Percentiles rank a stretch among this genome's conserved stretches.
Evolutionary conservation across 2,329 filamentous ascomycete species (phyloP).

Genomic region (Calonectria ilicicola): DNA sequence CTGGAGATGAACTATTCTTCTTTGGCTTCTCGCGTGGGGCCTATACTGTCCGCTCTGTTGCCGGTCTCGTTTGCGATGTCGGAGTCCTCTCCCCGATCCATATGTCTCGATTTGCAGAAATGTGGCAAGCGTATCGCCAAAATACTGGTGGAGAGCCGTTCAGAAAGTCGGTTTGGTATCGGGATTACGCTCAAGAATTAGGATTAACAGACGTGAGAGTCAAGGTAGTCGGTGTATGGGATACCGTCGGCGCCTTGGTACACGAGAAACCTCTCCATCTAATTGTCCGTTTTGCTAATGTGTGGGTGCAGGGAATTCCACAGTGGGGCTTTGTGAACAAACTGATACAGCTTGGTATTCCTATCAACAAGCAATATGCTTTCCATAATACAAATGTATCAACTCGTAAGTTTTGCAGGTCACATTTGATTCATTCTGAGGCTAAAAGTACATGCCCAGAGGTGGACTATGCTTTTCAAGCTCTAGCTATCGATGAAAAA

Average conservation of each 20-base stretch:
- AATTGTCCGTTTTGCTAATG: not conserved
- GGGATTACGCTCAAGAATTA: not conserved
- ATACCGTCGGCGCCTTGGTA: not conserved
- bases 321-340: not conserved
- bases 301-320: not conserved
- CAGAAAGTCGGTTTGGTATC: not conserved
- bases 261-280: not conserved
- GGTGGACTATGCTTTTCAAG: not conserved
- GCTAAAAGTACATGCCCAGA: not conserved
- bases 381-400: not conserved
- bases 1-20: not conserved
- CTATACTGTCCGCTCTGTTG: not conserved
- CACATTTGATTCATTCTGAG: not conserved
- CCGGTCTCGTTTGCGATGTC: not conserved
- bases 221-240: not conserved
- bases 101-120: not conserved
- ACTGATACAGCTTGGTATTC: not conserved
- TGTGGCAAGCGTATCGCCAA: not conserved
- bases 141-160: not conserved
- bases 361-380: not conserved
- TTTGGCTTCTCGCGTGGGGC: not conserved
- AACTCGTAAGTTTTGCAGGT: not conserved
- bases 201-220: not conserved
- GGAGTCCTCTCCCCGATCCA: not conserved
- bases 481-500: not conserved